These are phyloP conservation scores for Withania somnifera DNA, from an alignment of 305 asterid genomes.

Conservation along the genomic window DNA sequence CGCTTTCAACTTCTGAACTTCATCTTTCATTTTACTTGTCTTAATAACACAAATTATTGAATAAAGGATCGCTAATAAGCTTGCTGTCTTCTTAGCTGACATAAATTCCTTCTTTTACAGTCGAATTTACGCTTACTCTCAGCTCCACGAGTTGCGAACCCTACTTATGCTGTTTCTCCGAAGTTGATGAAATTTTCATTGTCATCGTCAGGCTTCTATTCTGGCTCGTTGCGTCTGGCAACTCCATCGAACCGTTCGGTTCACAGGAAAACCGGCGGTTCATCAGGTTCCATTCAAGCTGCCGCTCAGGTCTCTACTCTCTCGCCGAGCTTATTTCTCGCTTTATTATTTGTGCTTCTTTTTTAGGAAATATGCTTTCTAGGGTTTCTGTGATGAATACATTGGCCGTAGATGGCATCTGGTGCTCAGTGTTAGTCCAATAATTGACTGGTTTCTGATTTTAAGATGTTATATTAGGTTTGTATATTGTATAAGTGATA, in stretches of 20 bases:
- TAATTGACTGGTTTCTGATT: background rate
- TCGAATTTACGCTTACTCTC: conserved; percentile 52
- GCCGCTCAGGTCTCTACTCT: background rate
- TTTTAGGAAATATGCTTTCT: background rate
- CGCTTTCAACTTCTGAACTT: background rate
- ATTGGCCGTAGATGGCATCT: too few relatives aligned
- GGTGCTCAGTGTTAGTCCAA: background rate
- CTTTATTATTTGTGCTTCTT: too few relatives aligned
- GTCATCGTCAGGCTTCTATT: conserved; percentile 33
- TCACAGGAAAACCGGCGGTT: conserved; percentile 16
- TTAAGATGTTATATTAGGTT: background rate
- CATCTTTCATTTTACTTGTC: background rate
- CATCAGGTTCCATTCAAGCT: conserved; percentile 40
- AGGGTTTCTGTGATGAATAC: conserved; percentile 1
- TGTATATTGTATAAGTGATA: background rate
- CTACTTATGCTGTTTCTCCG: conserved; percentile 2
- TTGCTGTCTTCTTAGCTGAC: background rate
- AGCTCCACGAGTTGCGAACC: conserved; percentile 25
- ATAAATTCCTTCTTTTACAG: conserved; percentile 29
- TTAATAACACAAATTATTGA: too few relatives aligned
- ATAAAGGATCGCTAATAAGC: too few relatives aligned
- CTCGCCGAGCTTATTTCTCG: background rate
- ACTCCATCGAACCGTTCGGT: conserved; percentile 12
- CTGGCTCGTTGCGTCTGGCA: conserved; percentile 29
- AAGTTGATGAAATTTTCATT: conserved; percentile 10